Evolutionary conservation across 1,139 yeast genomes (phyloP), one percentile per base, ranked within the genome.

Genomic region (Geotrichum australiense): DNA sequence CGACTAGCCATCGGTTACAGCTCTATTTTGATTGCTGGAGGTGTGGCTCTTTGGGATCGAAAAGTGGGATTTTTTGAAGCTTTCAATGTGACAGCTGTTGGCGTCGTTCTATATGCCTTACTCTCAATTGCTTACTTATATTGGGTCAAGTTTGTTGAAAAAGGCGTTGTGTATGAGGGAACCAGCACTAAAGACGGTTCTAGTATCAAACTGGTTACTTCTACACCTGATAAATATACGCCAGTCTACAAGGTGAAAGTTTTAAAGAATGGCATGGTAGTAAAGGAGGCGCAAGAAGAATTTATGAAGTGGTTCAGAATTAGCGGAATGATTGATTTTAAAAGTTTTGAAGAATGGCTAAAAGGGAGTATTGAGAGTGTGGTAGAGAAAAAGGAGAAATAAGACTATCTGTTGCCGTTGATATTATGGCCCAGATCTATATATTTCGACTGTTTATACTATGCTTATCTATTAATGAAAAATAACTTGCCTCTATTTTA

Each of bases 1-100:
- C 80, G 82, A 53, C 67, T 89, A 36, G 78, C 71, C 0, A 60
- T 87, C 34, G 95, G 96, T 0, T 79, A 77, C 53, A 50, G 70
- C 10, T 75, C 86, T 2, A 89, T 83, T 7, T 63, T 68, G 1
- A 64, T 80, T 14, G 84, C 94, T 2, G 95, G 73, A 1, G 59
- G 66, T 4, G 73, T 86, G 45, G 86, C 74, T 56, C 68, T 70
- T 45, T 59, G 77, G 33, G 96, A 89, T 59, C 81, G 81, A 62
- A 74, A 76, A 50, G 66, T 68, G 46, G 66, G 77, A 48, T 70
- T 71, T 50, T 55, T 58, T 6, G 65, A 65, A 4, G 68, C 69
- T 2, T 56, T 65, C 36, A 42, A 51, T 16, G 63, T 64, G 41
- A 71, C 74, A 21, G 61, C 65, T 52, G 50, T 72, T 7, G 69